Base-by-base conservation (phyloP, 495 filamentous ascomycete species). In the Cetradonia linearis region DNA sequence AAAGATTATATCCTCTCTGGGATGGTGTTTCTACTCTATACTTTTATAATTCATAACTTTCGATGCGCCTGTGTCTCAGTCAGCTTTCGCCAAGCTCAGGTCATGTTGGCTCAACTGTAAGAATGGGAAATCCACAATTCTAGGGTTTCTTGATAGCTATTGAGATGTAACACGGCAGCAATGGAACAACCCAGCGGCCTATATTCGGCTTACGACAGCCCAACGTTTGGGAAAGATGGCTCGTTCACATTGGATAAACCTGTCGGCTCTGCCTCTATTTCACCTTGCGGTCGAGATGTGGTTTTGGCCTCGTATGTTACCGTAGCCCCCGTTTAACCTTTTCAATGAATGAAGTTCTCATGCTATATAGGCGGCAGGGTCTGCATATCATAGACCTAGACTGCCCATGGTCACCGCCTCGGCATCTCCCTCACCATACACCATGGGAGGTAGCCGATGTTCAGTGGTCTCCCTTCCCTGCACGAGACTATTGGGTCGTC, bases 391-490 rank as follows among this genome's bases (percentile, higher is more conserved):
- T 97, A 59, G 92, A 97, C 64, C 80, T 97, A 47, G 92, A 97
- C 73, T 91, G 83, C 16, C 91, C 90, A 16, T 92, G 89, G 71
- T 92, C 86, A 55, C 88, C 88, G 16, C 92, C 92, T 36, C 85
- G 91, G 14, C 84, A 91, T 67, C 82, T 97, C 30, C 84, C 85
- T 62, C 88, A 96, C 69, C 85, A 88, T 40, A 86, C 89, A 9
- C 85, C 87, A n/a, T 96, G 91, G 89, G 84, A 94, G 55, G 91
- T 97, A 5, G 89, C 91, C n/a, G 92, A 97, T 71, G 92, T 97
- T 44, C 92, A 97, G 72, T 97, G 92, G 92, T 95, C 89, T 6
- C 92, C 92, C 16, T 95, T 96, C 65, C 86, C 91, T 11, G 83
- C 82, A 9, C 82, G 92, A 49, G 86, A 95, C 66, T 89, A 87